Evolutionary conservation across 1,139 yeast genomes (phyloP), one percentile per base, ranked within the genome.

Genomic region (Meyerozyma athensensis): DNA sequence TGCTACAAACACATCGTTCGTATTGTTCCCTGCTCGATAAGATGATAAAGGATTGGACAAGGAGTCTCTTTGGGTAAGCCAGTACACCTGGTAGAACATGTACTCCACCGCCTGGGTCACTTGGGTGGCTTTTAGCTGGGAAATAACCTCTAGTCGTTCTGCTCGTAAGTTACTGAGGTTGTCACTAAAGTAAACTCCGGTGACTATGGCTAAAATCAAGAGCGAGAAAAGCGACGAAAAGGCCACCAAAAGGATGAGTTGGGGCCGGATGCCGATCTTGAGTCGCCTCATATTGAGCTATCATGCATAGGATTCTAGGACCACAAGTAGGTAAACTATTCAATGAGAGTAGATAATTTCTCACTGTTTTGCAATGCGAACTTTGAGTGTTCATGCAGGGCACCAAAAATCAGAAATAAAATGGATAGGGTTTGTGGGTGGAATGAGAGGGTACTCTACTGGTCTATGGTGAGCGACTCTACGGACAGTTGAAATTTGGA

Each of bases 81-180:
- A 81, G 42, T 74, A 73, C 2, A 81, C 74, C 55, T 86, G 95
- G 54, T 81, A 85, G 52, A 78, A 82, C 18, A 80, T 61, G 41
- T 69, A 73, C 44, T 74, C 74, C 43, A 86, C 62, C 26, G 78
- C 74, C 58, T 86, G 96, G 39, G 72, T 72, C 10, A 87, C 69
- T 56, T 89, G 96, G 0, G 92, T 75, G 1, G 92, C 77, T 56
- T 86, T 87, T 40, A 89, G 65, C 54, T 84, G 85, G 7, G 96
- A 84, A 12, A 87, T 84, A 35, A 86, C 86, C 51, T 76, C 77
- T 28, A 89, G 63, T 41, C 89, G 71, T 45, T 86, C 92, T 2
- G 81, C 77, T 46, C 94, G 69, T 36, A 85, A 61, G 37, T 72
- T 61, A 36, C 79, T 74, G 42, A 82, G 77, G 48, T 79, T 83